Percentiles rank a stretch among this genome's conserved stretches.
Conservation (phyloP, 2,329 filamentous ascomycete species). For the Xylaria arbuscula region DNA sequence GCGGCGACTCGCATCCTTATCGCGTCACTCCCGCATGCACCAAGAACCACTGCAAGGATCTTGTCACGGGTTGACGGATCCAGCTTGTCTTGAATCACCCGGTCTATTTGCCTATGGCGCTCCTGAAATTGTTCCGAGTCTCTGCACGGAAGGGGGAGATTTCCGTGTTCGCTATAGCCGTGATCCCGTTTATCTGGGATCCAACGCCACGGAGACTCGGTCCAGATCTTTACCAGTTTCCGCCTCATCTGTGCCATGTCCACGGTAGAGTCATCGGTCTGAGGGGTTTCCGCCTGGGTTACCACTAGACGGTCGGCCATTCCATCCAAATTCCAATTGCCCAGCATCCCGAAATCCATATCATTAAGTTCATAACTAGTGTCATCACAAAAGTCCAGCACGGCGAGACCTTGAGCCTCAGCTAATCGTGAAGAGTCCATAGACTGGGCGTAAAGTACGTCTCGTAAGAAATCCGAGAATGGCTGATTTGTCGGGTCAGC, state of each 20-base stretch:
- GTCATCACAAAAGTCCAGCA: slow-evolving; percentile 64
- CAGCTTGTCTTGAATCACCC: slow-evolving; percentile 58
- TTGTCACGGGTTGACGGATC: slow-evolving; percentile 66
- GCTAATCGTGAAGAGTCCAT: slow-evolving; percentile 51
- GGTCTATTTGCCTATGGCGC: slow-evolving; percentile 52
- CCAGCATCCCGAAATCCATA: slow-evolving; percentile 62
- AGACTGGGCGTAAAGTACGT: slow-evolving; percentile 62
- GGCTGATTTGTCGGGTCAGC: slow-evolving; percentile 53
- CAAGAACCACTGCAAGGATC: slow-evolving; percentile 72
- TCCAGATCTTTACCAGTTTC: slow-evolving; percentile 61
- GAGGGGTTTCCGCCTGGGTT: slow-evolving; percentile 45
- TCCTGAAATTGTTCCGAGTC: slow-evolving; percentile 57
- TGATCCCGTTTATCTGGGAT: slow-evolving; percentile 58
- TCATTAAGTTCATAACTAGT: slow-evolving; percentile 63
- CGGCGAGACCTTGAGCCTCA: slow-evolving; percentile 57
- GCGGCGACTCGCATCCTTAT: slow-evolving; percentile 64
- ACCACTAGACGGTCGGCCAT: slow-evolving; percentile 45
- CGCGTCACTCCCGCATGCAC: slow-evolving; percentile 63
- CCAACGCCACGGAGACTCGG: slow-evolving; percentile 64
- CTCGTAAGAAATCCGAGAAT: slow-evolving; percentile 63
- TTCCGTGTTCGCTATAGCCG: slow-evolving; percentile 57
- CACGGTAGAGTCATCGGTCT: slow-evolving; percentile 52
- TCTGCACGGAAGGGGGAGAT: slow-evolving; percentile 57
- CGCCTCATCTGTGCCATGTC: slow-evolving; percentile 61
- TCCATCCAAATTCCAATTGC: slow-evolving; percentile 61